Conservation (phyloP, 2,329 filamentous ascomycete species). For the Calonectria fujianensis region DNA sequence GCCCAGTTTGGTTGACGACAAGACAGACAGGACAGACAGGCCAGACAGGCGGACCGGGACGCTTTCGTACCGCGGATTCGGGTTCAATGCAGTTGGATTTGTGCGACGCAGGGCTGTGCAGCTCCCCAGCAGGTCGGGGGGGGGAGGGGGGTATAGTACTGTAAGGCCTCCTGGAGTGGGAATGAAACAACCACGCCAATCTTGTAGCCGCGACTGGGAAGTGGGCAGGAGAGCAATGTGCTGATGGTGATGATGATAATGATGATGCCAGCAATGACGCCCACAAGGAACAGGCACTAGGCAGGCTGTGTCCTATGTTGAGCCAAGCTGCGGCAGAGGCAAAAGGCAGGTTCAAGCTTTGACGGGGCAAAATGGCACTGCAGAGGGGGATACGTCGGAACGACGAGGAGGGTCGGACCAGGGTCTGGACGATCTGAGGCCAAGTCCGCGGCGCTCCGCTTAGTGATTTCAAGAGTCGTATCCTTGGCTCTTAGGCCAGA, state of each 20-base stretch:
- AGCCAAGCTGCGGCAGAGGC: background rate
- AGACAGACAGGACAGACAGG: background rate
- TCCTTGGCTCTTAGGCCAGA: background rate
- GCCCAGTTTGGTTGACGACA: constrained; percentile 19
- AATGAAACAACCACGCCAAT: constrained; percentile 19
- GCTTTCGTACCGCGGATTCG: constrained; percentile 28
- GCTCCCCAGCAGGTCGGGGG: constrained; percentile 13
- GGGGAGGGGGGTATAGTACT: constrained; percentile 15
- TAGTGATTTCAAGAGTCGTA: constrained; percentile 8
- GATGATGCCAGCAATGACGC: constrained; percentile 22
- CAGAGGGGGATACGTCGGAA: constrained; percentile 17
- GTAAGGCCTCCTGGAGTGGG: constrained; percentile 7
- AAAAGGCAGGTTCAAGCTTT: constrained; percentile 24
- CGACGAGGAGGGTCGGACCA: constrained; percentile 24
- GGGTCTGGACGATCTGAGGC: constrained; percentile 24
- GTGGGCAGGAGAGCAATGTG: background rate
- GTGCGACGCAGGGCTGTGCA: constrained; percentile 21
- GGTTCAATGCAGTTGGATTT: constrained; percentile 12
- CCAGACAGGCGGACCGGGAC: constrained; percentile 16
- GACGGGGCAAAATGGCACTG: constrained; percentile 18
- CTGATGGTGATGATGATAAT: background rate
- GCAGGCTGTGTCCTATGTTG: background rate
- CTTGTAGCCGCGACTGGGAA: background rate
- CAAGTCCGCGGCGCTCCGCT: constrained; percentile 22
- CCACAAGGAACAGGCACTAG: constrained; percentile 5